A percentile compares a stretch with the other conserved stretches of the same genome.
Conservation (phyloP, 192 early-diverging fungal genomes). For the Funneliformis mosseae region DNA sequence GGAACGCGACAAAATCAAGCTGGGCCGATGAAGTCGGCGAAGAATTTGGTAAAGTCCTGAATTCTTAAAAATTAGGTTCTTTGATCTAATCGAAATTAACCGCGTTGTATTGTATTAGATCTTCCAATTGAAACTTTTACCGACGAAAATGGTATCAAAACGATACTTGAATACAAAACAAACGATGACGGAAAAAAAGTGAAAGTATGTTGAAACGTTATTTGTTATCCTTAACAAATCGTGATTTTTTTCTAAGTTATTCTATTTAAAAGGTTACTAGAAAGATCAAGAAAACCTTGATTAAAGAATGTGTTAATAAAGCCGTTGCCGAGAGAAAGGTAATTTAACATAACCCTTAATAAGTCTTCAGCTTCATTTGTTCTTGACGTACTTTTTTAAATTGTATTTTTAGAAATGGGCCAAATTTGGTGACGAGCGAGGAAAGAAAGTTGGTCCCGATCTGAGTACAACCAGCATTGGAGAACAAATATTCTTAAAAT, state of each 20-base stretch:
- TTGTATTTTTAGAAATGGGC: conserved; percentile 61
- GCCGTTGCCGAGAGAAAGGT: conserved; percentile 89
- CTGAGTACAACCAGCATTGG: conserved; percentile 84
- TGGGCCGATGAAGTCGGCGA: conserved; percentile 83
- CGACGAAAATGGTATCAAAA: conserved; percentile 81
- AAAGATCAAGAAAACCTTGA: conserved; percentile 76
- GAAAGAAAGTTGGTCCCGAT: conserved; percentile 82
- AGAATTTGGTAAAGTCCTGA: conserved; percentile 45
- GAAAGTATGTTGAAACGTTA: conserved; percentile 56
- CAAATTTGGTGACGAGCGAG: conserved; percentile 91
- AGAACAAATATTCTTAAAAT: conserved; percentile 85
- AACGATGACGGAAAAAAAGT: conserved; percentile 94
- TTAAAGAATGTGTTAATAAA: conserved; percentile 82
- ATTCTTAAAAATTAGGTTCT: neutral
- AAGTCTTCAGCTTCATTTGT: neutral
- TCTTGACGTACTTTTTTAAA: neutral
- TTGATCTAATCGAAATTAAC: neutral
- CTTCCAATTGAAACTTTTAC: conserved; percentile 52
- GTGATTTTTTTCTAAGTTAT: neutral
- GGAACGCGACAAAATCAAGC: conserved; percentile 51
- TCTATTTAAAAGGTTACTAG: conserved; percentile 64
- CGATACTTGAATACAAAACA: conserved; percentile 76
- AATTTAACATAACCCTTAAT: neutral
- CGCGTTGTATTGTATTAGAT: neutral
- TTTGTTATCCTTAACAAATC: too few species aligned